A percentile compares a stretch with the other conserved stretches of the same genome.
These are phyloP conservation scores for Allodekkera sacchari DNA, from an alignment of 805 yeast genomes.

Conservation along the genomic window DNA sequence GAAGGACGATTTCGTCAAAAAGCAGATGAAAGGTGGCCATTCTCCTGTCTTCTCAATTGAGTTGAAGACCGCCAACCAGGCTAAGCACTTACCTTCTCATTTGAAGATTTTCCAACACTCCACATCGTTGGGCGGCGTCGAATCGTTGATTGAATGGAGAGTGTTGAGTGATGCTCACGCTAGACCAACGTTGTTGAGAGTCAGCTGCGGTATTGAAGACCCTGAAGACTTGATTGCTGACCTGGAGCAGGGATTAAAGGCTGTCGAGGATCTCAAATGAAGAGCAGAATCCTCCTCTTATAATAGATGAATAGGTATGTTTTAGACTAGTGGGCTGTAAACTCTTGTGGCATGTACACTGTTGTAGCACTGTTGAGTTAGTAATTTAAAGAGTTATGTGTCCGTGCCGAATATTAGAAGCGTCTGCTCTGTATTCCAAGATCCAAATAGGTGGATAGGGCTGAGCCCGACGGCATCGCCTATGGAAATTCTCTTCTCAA, in stretches of 20 bases:
- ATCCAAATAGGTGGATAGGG: too few relatives aligned
- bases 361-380: too few relatives aligned
- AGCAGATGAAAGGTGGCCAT: slow-evolving; percentile 58
- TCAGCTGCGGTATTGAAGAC: slow-evolving; percentile 77
- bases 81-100: slow-evolving; percentile 55
- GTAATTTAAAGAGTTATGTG: too few relatives aligned
- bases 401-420: too few relatives aligned
- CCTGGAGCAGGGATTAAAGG: slow-evolving; percentile 56
- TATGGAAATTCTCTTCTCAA: too few relatives aligned
- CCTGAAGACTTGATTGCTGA: slow-evolving; percentile 71
- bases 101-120: slow-evolving; percentile 78
- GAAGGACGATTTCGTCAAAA: slow-evolving; percentile 52
- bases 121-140: slow-evolving; percentile 89
- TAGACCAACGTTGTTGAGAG: slow-evolving; percentile 51
- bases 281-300: too few relatives aligned
- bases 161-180: slow-evolving; percentile 58
- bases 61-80: slow-evolving; percentile 41
- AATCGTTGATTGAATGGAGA: slow-evolving; percentile 88
- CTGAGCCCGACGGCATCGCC: too few relatives aligned
- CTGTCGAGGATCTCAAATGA: too few relatives aligned
- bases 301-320: too few relatives aligned
- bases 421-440: too few relatives aligned
- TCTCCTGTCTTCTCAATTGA: slow-evolving; percentile 72
- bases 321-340: too few relatives aligned
- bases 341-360: too few relatives aligned